These are phyloP conservation scores for Micractinium conductrix DNA, from an alignment of 139 green algal species.

Conservation along the genomic window DNA sequence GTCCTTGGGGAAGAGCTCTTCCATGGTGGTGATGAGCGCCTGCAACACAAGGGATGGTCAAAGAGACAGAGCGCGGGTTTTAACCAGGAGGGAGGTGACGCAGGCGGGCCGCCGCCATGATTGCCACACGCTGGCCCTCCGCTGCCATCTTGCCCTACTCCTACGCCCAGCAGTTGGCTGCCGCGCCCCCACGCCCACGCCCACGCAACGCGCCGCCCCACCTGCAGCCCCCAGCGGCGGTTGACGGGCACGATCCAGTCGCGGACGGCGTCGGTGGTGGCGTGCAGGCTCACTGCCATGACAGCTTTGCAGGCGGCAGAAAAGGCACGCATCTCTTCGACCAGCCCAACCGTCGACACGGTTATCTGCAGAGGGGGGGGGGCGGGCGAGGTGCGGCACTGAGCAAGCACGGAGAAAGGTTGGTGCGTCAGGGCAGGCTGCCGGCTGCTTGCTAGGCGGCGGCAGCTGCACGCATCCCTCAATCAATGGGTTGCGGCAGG, in stretches of 20 bases:
- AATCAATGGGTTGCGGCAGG: no score
- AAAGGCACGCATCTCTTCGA: constrained; percentile 82
- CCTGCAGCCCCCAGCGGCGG: constrained; percentile 50
- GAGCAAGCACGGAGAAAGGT: no score
- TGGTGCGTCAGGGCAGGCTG: no score
- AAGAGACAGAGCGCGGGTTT: no score
- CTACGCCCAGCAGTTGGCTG: no score
- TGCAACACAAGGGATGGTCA: constrained; percentile 47
- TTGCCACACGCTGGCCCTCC: no score
- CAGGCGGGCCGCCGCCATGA: no score
- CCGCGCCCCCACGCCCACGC: neutral
- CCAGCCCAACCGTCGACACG: constrained; percentile 89
- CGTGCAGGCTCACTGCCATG: constrained; percentile 92
- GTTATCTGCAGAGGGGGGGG: constrained; percentile 61
- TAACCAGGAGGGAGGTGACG: no score
- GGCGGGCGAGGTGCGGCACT: no score
- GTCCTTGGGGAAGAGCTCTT: constrained; percentile 58
- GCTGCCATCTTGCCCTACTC: no score
- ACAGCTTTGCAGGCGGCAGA: constrained; percentile 50
- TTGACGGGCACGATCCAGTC: constrained; percentile 94
- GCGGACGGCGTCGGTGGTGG: constrained; percentile 86
- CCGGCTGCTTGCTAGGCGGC: no score
- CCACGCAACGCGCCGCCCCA: neutral
- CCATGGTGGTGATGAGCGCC: constrained; percentile 60
- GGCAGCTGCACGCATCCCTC: no score